A percentile compares a stretch with the other conserved stretches of the same genome.
phyloP scores from a whole-genome alignment of 2,329 filamentous ascomycete genomes.

The Berkeleyomyces rouxiae region DNA sequence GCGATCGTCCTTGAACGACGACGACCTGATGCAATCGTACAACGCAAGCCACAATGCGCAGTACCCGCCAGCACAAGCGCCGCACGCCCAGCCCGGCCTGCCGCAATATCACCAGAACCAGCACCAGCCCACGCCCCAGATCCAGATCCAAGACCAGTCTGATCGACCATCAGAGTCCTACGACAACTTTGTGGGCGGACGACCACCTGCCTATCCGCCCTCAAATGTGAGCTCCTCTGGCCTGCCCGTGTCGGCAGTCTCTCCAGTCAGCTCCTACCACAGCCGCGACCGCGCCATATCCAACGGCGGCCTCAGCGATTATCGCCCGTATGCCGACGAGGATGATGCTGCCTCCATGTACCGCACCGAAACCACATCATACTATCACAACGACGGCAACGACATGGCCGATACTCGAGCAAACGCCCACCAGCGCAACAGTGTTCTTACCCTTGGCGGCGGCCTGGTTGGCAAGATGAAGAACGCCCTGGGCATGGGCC shows the following conservation, averaged over 20 bases:
- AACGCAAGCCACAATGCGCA: constrained; percentile 27
- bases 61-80: background rate
- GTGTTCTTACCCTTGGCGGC: constrained; percentile 71
- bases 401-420: constrained; percentile 20
- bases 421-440: constrained; percentile 65
- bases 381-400: constrained; percentile 57
- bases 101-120: background rate
- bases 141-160: constrained; percentile 15
- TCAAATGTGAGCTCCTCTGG: constrained; percentile 6
- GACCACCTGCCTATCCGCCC: constrained; percentile 32
- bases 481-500: constrained; percentile 75
- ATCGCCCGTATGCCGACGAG: constrained; percentile 79
- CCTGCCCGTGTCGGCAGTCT: constrained; percentile 5
- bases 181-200: constrained; percentile 77
- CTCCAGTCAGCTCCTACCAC: constrained; percentile 27
- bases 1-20: constrained; percentile 62
- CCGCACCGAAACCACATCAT: constrained; percentile 59
- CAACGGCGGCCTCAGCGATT: constrained; percentile 70
- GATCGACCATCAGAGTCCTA: constrained; percentile 77
- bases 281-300: constrained; percentile 44
- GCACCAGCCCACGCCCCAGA: constrained; percentile 10
- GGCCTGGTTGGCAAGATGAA: constrained; percentile 77
- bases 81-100: background rate
- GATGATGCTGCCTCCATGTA: constrained; percentile 48
- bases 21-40: constrained; percentile 58